Evolutionary conservation across 805 yeast species (phyloP).

Genomic region (Candida ficus): DNA sequence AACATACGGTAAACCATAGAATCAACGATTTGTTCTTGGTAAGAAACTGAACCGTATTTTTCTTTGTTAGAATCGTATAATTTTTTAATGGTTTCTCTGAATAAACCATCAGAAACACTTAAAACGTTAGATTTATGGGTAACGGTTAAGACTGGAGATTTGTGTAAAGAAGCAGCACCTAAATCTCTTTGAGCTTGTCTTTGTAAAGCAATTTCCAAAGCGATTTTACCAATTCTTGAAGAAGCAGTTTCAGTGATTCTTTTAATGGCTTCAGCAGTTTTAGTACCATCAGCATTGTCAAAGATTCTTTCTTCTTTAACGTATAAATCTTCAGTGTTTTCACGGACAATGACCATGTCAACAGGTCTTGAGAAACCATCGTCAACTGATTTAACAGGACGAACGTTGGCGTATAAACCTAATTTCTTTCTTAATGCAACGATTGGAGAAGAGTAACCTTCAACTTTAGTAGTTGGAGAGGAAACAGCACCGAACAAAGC

Average conservation of each 20-base stretch:
- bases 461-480: conserved; percentile 90
- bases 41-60: conserved; percentile 53
- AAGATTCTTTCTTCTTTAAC: conserved; percentile 86
- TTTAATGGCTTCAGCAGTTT: conserved; percentile 96
- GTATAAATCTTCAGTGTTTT: conserved; percentile 96
- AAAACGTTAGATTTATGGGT: conserved; percentile 96
- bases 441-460: conserved; percentile 96
- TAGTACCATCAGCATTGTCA: conserved; percentile 73
- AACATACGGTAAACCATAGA: conserved; percentile 99
- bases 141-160: conserved; percentile 70
- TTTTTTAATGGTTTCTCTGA: conserved; percentile 71
- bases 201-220: conserved; percentile 87
- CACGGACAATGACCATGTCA: conserved; percentile 97
- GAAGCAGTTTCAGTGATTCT: conserved; percentile 90
- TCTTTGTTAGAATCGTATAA: conserved; percentile 46
- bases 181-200: conserved; percentile 74
- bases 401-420: conserved; percentile 93
- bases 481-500: conserved; percentile 97
- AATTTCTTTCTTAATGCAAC: conserved; percentile 96
- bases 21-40: conserved; percentile 96
- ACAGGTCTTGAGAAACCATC: conserved; percentile 77
- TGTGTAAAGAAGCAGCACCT: conserved; percentile 48
- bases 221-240: conserved; percentile 80
- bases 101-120: conserved; percentile 88
- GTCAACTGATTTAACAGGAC: conserved; percentile 93